phyloP scores from a whole-genome alignment of 1,284 basidiomycete species.

The Pholiota adiposa region DNA sequence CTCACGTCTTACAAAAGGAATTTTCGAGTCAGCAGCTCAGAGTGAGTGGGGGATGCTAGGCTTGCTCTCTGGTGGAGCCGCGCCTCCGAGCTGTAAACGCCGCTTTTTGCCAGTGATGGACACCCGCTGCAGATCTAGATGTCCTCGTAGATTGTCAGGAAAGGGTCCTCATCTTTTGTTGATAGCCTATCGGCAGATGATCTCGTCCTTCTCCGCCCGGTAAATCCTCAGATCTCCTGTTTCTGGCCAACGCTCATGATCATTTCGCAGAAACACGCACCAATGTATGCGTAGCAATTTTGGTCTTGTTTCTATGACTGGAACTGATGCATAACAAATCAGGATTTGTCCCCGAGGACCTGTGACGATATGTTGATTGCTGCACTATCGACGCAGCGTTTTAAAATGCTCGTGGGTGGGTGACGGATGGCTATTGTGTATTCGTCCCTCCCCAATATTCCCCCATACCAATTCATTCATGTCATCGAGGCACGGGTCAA shows the following conservation, averaged over 20 bases:
- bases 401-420: conserved; percentile 16
- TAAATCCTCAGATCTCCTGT: conserved; percentile 25
- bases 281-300: conserved; percentile 18
- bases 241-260: conserved; percentile 30
- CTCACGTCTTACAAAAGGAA: conserved; percentile 16
- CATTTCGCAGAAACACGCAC: conserved; percentile 22
- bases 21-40: conserved; percentile 14
- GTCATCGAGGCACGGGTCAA: conserved; percentile 23
- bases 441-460: conserved; percentile 11
- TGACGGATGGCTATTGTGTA: conserved; percentile 9
- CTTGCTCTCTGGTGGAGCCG: conserved; percentile 7
- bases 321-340: conserved; percentile 25
- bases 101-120: conserved; percentile 16
- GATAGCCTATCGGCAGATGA: conserved; percentile 25
- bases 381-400: conserved; percentile 6
- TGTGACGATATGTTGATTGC: conserved; percentile 23
- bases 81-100: conserved; percentile 21
- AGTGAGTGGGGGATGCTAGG: not conserved
- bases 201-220: conserved; percentile 24
- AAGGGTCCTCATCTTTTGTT: conserved; percentile 19
- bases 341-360: conserved; percentile 21
- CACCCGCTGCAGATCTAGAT: conserved; percentile 19
- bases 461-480: conserved; percentile 8
- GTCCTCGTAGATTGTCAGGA: conserved; percentile 18
- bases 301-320: conserved; percentile 25